phyloP scores from a whole-genome alignment of 495 filamentous ascomycete species.

The Aspergillus cavernicola region DNA sequence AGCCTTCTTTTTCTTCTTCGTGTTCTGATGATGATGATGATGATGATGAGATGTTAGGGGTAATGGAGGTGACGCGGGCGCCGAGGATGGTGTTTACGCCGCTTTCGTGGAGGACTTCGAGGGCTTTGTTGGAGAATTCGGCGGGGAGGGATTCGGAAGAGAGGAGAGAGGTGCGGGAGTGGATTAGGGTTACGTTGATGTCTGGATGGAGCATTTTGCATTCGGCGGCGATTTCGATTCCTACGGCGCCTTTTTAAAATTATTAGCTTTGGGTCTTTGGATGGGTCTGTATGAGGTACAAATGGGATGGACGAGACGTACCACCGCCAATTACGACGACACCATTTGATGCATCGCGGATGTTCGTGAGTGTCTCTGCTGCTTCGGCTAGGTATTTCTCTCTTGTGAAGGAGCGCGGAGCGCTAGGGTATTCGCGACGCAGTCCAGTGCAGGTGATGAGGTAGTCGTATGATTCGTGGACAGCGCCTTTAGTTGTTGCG shows the following conservation, averaged over 20 bases:
- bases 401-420: constrained; percentile 52
- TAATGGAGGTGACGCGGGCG: constrained; percentile 41
- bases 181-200: constrained; percentile 60
- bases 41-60: constrained; percentile 22
- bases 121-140: constrained; percentile 55
- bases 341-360: constrained; percentile 34
- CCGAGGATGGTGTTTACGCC: constrained; percentile 56
- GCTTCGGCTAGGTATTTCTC: constrained; percentile 57
- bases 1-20: constrained; percentile 37
- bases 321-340: constrained; percentile 58
- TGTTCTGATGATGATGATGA: no score
- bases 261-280: background rate
- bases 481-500: constrained; percentile 14
- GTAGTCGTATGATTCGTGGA: constrained; percentile 56
- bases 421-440: constrained; percentile 57
- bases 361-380: constrained; percentile 15
- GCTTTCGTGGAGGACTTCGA: constrained; percentile 46
- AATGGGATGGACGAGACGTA: constrained; percentile 19
- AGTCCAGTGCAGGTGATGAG: constrained; percentile 60
- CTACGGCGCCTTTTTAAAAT: constrained; percentile 53
- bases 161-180: constrained; percentile 59
- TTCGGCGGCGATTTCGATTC: constrained; percentile 69
- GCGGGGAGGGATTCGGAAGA: constrained; percentile 64
- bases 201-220: constrained; percentile 56
- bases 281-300: background rate